These are phyloP conservation scores for Kwoniella shandongensis DNA, from an alignment of 768 basidiomycete species.

Conservation along the genomic window DNA sequence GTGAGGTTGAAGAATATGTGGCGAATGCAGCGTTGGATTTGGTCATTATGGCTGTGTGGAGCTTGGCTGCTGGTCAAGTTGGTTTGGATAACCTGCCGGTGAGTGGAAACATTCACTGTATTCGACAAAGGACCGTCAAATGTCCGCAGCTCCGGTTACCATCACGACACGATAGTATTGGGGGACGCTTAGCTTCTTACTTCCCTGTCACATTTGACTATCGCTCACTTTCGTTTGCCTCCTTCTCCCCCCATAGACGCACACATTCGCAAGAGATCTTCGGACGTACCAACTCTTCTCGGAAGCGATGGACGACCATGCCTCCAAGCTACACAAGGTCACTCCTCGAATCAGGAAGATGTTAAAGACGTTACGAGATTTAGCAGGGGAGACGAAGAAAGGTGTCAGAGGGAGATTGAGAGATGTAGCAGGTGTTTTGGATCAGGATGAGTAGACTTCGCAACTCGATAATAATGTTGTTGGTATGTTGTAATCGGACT, in stretches of 20 bases:
- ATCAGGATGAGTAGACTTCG: slow-evolving; percentile 12
- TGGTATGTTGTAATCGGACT: too few relatives aligned
- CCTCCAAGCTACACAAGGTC: slow-evolving; percentile 22
- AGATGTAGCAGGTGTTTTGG: slow-evolving; percentile 30
- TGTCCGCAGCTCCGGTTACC: not conserved
- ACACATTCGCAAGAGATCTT: slow-evolving; percentile 90
- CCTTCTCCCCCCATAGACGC: slow-evolving; percentile 59
- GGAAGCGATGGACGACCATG: slow-evolving; percentile 57
- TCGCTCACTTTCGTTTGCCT: not conserved
- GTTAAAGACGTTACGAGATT: slow-evolving; percentile 21
- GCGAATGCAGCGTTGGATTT: slow-evolving; percentile 87
- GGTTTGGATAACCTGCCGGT: slow-evolving; percentile 69
- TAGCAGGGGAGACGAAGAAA: slow-evolving; percentile 42
- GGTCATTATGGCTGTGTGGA: slow-evolving; percentile 79
- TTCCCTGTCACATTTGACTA: too few relatives aligned
- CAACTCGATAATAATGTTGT: too few relatives aligned
- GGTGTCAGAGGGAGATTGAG: slow-evolving; percentile 36
- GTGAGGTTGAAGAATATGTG: slow-evolving; percentile 83
- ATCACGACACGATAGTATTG: not conserved
- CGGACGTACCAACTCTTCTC: slow-evolving; percentile 58
- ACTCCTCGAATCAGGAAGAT: slow-evolving; percentile 19
- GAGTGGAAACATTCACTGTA: slow-evolving; percentile 40
- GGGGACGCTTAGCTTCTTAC: too few relatives aligned
- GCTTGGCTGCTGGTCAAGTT: slow-evolving; percentile 62
- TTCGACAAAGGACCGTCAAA: slow-evolving; percentile 9